Percentiles rank a stretch among this genome's conserved stretches.
Conservation (phyloP, 2,329 filamentous ascomycete genomes). For the Aureobasidium sp. region DNA sequence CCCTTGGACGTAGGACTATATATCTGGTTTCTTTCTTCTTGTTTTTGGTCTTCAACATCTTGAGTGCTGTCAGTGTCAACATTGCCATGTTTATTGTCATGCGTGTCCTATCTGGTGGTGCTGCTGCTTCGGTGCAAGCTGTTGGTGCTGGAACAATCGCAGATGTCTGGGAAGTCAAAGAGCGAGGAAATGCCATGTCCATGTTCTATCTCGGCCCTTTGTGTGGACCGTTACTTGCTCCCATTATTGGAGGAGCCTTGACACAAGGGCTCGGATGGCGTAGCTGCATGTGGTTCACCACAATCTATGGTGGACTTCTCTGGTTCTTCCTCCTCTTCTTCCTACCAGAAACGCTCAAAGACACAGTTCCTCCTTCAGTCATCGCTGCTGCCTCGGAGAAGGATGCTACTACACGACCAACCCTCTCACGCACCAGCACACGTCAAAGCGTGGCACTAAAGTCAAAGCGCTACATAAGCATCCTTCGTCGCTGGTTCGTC, state of each 20-base stretch:
- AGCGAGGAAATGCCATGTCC: constrained; percentile 73
- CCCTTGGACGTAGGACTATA: constrained; percentile 64
- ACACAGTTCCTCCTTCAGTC: constrained; percentile 25
- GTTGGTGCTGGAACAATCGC: constrained; percentile 79
- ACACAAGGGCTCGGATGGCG: constrained; percentile 64
- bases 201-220: constrained; percentile 76
- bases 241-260: constrained; percentile 70
- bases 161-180: constrained; percentile 67
- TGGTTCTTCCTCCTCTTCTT: constrained; percentile 51
- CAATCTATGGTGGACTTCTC: constrained; percentile 58
- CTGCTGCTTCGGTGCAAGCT: constrained; percentile 72
- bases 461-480: constrained; percentile 46
- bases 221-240: constrained; percentile 65
- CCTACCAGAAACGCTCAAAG: constrained; percentile 56
- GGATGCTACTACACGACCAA: constrained; percentile 15
- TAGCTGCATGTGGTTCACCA: constrained; percentile 70
- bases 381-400: constrained; percentile 26
- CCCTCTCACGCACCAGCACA: constrained; percentile 48
- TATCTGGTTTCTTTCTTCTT: constrained; percentile 68
- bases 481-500: constrained; percentile 56
- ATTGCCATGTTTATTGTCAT: constrained; percentile 73
- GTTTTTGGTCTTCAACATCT: constrained; percentile 62
- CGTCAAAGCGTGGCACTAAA: constrained; percentile 53
- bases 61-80: constrained; percentile 61
- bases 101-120: constrained; percentile 66